These are phyloP conservation scores for Lithospermum erythrorhizon DNA, from an alignment of 257 asterid species.

Conservation along the genomic window DNA sequence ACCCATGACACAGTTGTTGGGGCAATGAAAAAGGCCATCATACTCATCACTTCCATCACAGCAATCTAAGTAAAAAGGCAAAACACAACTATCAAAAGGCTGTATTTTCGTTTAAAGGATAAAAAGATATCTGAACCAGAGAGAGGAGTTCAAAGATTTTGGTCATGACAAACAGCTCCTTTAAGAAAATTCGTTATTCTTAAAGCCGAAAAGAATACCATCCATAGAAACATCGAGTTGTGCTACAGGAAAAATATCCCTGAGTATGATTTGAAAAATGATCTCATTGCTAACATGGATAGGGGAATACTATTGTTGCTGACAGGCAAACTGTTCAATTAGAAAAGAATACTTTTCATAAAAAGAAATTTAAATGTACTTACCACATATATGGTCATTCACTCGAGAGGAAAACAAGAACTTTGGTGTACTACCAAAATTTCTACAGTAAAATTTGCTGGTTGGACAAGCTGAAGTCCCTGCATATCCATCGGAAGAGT, in stretches of 20 bases:
- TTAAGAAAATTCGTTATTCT: too few species aligned
- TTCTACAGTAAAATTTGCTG: constrained; percentile 80
- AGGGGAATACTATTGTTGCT: neutral
- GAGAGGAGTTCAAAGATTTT: too few species aligned
- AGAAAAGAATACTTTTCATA: too few species aligned
- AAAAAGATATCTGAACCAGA: too few species aligned
- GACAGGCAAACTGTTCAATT: neutral
- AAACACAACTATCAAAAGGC: constrained; percentile 10
- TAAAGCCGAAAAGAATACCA: too few species aligned
- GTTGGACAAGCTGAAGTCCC: constrained; percentile 95
- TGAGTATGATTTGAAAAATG: too few species aligned
- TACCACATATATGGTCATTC: constrained; percentile 84
- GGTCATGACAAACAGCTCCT: too few species aligned
- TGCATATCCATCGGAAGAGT: constrained; percentile 19
- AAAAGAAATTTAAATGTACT: constrained; percentile 8
- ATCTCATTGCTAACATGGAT: neutral
- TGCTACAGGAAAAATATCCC: too few species aligned
- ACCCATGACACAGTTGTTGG: constrained; percentile 75
- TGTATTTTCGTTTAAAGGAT: neutral
- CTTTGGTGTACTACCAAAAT: constrained; percentile 71
- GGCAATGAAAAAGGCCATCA: constrained; percentile 56
- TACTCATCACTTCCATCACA: constrained; percentile 98
- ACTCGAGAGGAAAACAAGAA: constrained; percentile 79
- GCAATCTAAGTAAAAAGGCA: constrained; percentile 49
- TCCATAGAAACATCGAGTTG: too few species aligned